phyloP scores from a whole-genome alignment of 768 basidiomycete genomes.

The Tulasnella sp. region DNA sequence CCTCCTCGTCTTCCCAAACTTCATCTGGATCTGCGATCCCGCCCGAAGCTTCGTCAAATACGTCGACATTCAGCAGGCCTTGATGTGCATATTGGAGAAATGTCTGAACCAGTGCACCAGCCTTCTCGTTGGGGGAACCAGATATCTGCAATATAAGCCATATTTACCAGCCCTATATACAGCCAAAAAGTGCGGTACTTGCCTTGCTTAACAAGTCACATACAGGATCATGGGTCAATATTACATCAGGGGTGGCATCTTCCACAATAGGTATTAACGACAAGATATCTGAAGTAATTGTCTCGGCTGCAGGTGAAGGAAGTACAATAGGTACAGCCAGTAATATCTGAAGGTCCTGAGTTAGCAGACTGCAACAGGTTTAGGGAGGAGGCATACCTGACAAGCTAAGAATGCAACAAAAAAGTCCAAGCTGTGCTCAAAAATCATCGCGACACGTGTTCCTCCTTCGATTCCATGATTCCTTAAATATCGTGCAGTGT shows the following conservation, averaged over 20 bases:
- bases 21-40: slow-evolving; percentile 3
- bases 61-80: no score
- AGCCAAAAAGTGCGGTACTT: no score
- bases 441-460: neutral
- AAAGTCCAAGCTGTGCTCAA: neutral
- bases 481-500: slow-evolving; percentile 1
- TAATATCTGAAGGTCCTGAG: neutral
- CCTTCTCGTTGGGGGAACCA: no score
- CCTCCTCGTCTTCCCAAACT: slow-evolving; percentile 8
- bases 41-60: neutral
- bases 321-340: slow-evolving; percentile 1
- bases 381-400: neutral
- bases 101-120: no score
- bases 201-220: no score
- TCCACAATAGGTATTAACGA: neutral
- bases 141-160: no score
- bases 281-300: neutral
- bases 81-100: no score
- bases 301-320: neutral
- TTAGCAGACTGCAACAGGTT: no score
- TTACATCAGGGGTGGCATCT: neutral
- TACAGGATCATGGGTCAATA: no score
- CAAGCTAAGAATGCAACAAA: slow-evolving; percentile 2
- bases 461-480: slow-evolving; percentile 8
- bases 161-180: no score